Base-by-base conservation (phyloP, 208 protist genomes). In the Wallacemonas sp. region DNA sequence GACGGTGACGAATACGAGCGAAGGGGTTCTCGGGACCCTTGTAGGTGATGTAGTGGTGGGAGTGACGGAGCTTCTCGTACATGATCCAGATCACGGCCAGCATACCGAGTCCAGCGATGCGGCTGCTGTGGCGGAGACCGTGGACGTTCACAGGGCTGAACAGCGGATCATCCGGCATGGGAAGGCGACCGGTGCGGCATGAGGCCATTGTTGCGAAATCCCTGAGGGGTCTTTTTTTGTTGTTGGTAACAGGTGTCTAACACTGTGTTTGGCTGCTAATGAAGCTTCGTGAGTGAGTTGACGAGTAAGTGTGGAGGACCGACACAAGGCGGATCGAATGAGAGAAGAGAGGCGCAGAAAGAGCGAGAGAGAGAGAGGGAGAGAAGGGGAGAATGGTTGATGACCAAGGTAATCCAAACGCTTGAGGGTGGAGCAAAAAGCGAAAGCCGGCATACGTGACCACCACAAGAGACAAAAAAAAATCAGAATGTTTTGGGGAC, bases 11-110 rank as follows among this genome's bases (percentile, higher is more conserved):
- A 74, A 90, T 88, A 65, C 84, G 88, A 11, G 82, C 82, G 65
- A 88, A 89, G 14, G 85, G 88, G 66, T 94, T 89, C 32, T 94
- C 84, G 26, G 88, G 85, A 52, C 84, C 85, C 70, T 91, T 94
- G 72, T 90, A 89, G 27, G 84, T 90, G 55, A 90, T 80, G 69
- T 90, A 89, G 57, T 88, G 75, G 70, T 91, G 84, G 14, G 88
- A 90, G 63, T 87, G 83, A 12, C 77, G 74, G 57, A 89, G 73
- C 70, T 91, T 90, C 63, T 91, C 76, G 71, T 91, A 91, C 81
- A 94, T 83, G 36, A 90, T 89, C 85, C 77, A 88, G 57, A 90
- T 83, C 23, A 87, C 77, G 14, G 78, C 78, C 11, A 88, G 69
- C 60, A 87, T 75, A 46, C 83, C 84, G 38, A 88, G 65, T 14